A percentile compares a stretch with the other conserved stretches of the same genome.
These are phyloP conservation scores for Acanthamoeba healyi DNA, from an alignment of 208 protist genomes.

Conservation along the genomic window DNA sequence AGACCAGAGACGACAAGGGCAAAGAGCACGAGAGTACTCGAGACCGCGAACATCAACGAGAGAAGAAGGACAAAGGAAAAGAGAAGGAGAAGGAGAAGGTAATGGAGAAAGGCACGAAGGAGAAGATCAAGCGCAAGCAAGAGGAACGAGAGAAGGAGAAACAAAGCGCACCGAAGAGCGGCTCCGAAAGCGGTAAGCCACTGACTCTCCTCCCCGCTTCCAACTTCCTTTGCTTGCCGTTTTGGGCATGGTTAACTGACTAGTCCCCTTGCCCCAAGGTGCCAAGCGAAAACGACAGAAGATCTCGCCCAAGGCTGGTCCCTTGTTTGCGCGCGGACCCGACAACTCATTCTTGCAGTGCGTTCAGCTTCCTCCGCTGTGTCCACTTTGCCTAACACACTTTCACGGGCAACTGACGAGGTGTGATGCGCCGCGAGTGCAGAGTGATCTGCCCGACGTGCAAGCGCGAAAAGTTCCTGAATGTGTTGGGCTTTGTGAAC, in stretches of 20 bases:
- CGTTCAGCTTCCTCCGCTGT: neutral
- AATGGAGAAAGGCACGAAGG: slow-evolving; percentile 16
- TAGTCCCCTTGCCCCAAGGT: slow-evolving; percentile 53
- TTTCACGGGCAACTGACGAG: too few relatives aligned
- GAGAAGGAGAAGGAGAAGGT: neutral
- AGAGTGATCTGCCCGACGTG: slow-evolving; percentile 61
- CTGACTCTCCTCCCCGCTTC: too few relatives aligned
- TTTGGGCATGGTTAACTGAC: too few relatives aligned
- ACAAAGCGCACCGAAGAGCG: neutral
- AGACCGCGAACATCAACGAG: neutral
- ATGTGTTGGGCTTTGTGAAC: slow-evolving; percentile 65
- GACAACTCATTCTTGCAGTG: slow-evolving; percentile 65
- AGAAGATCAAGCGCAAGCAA: neutral
- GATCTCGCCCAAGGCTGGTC: slow-evolving; percentile 25
- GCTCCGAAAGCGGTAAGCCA: neutral
- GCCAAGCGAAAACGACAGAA: neutral
- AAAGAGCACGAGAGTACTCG: neutral
- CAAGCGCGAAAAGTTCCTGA: slow-evolving; percentile 62
- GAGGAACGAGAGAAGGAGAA: neutral
- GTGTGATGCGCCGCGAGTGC: too few relatives aligned
- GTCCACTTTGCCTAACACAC: neutral
- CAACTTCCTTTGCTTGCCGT: neutral
- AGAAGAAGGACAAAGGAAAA: neutral
- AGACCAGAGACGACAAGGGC: neutral
- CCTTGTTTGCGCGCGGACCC: neutral